Percentiles rank a stretch among this genome's conserved stretches.
Conservation (phyloP, 345 rosid species). For the Ceriops zippeliana region DNA sequence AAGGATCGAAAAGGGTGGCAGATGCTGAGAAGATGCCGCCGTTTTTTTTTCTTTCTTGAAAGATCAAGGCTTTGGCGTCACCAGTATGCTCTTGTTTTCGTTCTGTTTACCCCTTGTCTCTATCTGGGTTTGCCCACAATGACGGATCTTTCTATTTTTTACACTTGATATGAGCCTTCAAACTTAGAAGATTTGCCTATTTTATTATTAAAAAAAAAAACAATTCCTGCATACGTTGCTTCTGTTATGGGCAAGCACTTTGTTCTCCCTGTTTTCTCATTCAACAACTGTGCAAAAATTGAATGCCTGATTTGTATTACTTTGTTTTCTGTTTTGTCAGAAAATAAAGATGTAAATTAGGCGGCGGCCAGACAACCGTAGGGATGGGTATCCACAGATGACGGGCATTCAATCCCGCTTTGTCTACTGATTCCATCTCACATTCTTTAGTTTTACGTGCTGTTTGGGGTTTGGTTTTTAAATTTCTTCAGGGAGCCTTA, state of each 20-base stretch:
- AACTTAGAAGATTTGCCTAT: neutral
- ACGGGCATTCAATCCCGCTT: conserved; percentile 30
- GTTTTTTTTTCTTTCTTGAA: neutral
- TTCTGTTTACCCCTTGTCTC: conserved; percentile 3
- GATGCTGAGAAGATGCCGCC: conserved; percentile 29
- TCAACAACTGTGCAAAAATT: conserved; percentile 35
- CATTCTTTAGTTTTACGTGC: conserved; percentile 16
- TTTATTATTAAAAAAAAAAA: too few species aligned
- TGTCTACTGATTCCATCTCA: conserved; percentile 58
- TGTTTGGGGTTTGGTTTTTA: too few species aligned
- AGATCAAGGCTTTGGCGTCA: conserved; percentile 31
- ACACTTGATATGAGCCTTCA: conserved; percentile 60
- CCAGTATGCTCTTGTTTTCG: neutral
- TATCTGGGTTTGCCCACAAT: conserved; percentile 30
- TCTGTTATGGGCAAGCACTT: conserved; percentile 16
- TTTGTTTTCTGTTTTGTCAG: conserved; percentile 9
- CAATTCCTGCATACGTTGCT: conserved; percentile 25
- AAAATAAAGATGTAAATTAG: conserved; percentile 14
- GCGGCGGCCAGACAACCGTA: conserved; percentile 73
- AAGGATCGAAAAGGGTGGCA: neutral
- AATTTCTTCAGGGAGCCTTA: too few species aligned
- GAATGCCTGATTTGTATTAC: conserved; percentile 25
- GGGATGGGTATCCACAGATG: conserved; percentile 58
- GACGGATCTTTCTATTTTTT: conserved; percentile 28
- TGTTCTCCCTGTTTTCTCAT: conserved; percentile 18